These are phyloP conservation scores for Picochlorum costavermella DNA, from an alignment of 139 green algal genomes.

Conservation along the genomic window DNA sequence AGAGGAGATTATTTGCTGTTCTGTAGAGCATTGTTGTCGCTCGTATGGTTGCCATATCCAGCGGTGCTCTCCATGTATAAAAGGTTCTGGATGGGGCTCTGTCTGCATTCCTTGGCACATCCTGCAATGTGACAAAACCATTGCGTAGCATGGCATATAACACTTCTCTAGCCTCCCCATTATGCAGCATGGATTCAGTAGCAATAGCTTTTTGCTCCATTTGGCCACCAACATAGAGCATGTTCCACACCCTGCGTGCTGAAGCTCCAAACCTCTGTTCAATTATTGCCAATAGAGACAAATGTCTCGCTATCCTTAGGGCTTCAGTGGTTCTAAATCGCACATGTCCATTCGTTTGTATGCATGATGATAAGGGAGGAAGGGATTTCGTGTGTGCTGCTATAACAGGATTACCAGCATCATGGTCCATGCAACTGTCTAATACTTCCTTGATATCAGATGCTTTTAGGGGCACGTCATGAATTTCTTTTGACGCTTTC, in stretches of 20 bases:
- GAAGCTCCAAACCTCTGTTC: slow-evolving; percentile 43
- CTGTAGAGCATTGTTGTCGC: slow-evolving; percentile 49
- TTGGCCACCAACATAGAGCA: slow-evolving; percentile 52
- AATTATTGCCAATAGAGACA: slow-evolving; percentile 41
- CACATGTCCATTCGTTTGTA: too few relatives aligned
- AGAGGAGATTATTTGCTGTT: slow-evolving; percentile 51
- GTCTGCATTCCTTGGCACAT: slow-evolving; percentile 70
- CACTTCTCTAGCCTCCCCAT: slow-evolving; percentile 61
- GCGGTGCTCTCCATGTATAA: slow-evolving; percentile 66
- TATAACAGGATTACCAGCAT: too few relatives aligned
- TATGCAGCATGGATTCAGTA: slow-evolving; percentile 53
- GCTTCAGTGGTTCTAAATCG: slow-evolving; percentile 7
- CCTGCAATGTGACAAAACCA: slow-evolving; percentile 52
- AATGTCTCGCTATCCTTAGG: slow-evolving; percentile 20
- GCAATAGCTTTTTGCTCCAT: slow-evolving; percentile 83
- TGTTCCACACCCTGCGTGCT: slow-evolving; percentile 65
- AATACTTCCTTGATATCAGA: background rate
- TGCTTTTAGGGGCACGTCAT: background rate
- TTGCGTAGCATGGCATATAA: slow-evolving; percentile 76
- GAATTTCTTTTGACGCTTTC: background rate
- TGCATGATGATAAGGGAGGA: too few relatives aligned
- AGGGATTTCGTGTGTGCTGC: too few relatives aligned
- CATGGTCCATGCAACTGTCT: background rate
- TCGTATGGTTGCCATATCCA: slow-evolving; percentile 8
- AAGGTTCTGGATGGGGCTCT: slow-evolving; percentile 69